Percentiles rank a stretch among this genome's conserved stretches.
Evolutionary conservation across 768 basidiomycete genomes (phyloP).

Genomic region (Boletus rufocinnamomeus): DNA sequence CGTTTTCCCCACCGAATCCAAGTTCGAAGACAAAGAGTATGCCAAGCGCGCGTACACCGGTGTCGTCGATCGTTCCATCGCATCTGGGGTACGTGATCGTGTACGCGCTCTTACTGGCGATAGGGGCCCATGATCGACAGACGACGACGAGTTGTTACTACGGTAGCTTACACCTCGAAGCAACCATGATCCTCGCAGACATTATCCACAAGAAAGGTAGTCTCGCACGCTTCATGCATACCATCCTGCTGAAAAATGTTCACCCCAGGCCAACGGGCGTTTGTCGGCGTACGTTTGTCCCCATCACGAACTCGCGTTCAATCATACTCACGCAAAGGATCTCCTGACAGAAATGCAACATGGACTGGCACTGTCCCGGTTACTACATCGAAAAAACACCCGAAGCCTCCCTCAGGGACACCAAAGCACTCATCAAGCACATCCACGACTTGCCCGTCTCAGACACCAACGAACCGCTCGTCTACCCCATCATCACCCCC

Average conservation of each 20-base stretch:
- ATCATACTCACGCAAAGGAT: constrained; percentile 10
- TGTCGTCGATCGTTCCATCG: constrained; percentile 68
- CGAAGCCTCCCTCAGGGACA: constrained; percentile 56
- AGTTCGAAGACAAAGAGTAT: constrained; percentile 65
- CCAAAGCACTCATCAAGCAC: constrained; percentile 62
- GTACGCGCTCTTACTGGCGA: neutral
- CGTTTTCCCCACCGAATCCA: constrained; percentile 85
- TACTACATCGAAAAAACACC: constrained; percentile 66
- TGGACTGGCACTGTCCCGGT: constrained; percentile 61
- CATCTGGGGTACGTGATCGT: constrained; percentile 62
- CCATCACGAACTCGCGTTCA: neutral
- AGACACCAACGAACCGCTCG: constrained; percentile 49
- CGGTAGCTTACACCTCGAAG: constrained; percentile 74
- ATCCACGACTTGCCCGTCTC: constrained; percentile 54
- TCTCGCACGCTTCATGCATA: constrained; percentile 2
- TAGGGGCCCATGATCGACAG: constrained; percentile 31
- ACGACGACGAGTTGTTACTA: constrained; percentile 94
- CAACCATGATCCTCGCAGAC: constrained; percentile 77
- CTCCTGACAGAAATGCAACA: constrained; percentile 31
- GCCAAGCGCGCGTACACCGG: constrained; percentile 64
- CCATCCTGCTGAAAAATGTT: neutral
- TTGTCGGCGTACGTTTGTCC: constrained; percentile 65
- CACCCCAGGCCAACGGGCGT: constrained; percentile 76
- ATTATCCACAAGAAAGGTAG: constrained; percentile 59
- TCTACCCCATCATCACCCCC: constrained; percentile 89